Conservation (phyloP, 2,329 filamentous ascomycete genomes). For the Hymenoscyphus infarciens region DNA sequence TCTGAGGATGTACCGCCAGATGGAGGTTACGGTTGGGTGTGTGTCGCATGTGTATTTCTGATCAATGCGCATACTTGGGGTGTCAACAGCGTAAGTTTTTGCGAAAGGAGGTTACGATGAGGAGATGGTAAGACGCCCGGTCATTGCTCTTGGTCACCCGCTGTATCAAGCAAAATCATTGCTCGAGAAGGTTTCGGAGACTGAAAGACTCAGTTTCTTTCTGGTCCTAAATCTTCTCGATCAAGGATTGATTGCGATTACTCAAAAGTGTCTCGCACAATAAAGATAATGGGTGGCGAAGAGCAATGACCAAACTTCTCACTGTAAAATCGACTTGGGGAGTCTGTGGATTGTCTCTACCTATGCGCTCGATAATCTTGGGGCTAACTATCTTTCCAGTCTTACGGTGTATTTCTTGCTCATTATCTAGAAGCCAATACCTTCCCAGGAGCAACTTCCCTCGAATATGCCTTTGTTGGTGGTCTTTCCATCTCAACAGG, state of each 20-base stretch:
- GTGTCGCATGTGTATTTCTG: slow-evolving; percentile 41
- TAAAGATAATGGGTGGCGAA: too few relatives aligned
- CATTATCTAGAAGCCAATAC: slow-evolving; percentile 65
- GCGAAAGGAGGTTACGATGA: too few relatives aligned
- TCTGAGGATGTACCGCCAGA: slow-evolving; percentile 44
- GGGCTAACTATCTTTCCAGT: slow-evolving; percentile 33
- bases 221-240: too few relatives aligned
- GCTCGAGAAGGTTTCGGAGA: too few relatives aligned
- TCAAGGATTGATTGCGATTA: too few relatives aligned
- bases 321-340: neutral
- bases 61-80: slow-evolving; percentile 49
- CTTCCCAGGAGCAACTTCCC: slow-evolving; percentile 59
- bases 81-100: slow-evolving; percentile 31
- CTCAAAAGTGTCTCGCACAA: too few relatives aligned
- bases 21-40: slow-evolving; percentile 57
- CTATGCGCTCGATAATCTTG: neutral
- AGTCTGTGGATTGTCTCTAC: neutral
- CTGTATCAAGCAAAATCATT: too few relatives aligned
- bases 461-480: slow-evolving; percentile 76
- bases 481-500: slow-evolving; percentile 64
- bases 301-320: too few relatives aligned
- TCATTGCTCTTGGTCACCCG: too few relatives aligned
- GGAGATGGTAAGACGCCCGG: neutral
- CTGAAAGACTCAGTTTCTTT: too few relatives aligned
- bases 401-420: slow-evolving; percentile 72